Evolutionary conservation across 148 eudicot genomes (phyloP).

Genomic region (Mesembryanthemum crystallinum): DNA sequence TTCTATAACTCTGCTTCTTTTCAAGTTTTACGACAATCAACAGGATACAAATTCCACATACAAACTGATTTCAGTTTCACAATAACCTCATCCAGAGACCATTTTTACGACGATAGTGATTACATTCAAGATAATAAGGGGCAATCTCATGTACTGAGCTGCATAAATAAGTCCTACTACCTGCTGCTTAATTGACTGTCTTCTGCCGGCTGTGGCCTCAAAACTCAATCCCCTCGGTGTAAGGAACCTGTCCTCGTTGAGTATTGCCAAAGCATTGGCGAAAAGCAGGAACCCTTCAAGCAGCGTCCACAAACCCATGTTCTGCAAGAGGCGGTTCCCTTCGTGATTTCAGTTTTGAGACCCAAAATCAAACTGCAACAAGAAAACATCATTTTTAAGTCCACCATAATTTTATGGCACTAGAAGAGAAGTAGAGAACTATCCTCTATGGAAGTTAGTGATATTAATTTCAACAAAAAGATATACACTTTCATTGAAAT

Average conservation of each 20-base stretch:
- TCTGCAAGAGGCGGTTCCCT: conserved; percentile 20
- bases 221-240: conserved; percentile 81
- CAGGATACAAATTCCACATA: no score
- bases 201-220: conserved; percentile 57
- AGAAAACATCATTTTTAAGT: background rate
- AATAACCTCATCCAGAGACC: conserved; percentile 47
- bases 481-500: background rate
- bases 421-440: no score
- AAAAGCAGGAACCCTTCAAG: conserved; percentile 79
- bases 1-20: background rate
- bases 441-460: no score
- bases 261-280: conserved; percentile 85
- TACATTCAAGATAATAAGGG: conserved; percentile 58
- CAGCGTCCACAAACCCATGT: conserved; percentile 81
- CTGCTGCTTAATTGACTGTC: conserved; percentile 62
- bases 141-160: conserved; percentile 70
- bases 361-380: background rate
- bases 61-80: no score
- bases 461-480: background rate
- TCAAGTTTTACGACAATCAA: background rate
- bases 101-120: conserved; percentile 63
- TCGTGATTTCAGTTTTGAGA: background rate
- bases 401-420: background rate
- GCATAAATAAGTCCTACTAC: conserved; percentile 77
- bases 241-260: conserved; percentile 84